Evolutionary conservation across 371 early-diverging fungal genomes (phyloP).

Genomic region (Catenaria anguillulae): DNA sequence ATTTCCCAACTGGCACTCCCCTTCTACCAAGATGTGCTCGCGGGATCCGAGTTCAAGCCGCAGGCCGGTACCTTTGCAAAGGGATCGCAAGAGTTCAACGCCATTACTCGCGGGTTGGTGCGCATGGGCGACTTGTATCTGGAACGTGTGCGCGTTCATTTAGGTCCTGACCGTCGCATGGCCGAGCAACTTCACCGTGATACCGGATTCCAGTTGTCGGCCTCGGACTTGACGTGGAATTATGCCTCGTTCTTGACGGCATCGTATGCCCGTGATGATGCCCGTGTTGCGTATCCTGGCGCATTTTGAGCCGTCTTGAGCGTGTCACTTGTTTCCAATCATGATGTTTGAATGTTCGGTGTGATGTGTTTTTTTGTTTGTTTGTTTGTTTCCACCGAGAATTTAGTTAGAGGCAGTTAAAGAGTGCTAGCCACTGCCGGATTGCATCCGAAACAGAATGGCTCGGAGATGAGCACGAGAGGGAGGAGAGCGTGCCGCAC

Average conservation of each 20-base stretch:
- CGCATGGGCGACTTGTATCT: constrained; percentile 38
- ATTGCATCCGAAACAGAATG: too few relatives aligned
- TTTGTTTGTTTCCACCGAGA: too few relatives aligned
- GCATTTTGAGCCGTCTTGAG: neutral
- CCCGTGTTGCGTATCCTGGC: neutral
- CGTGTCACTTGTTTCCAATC: too few relatives aligned
- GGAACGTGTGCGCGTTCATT: constrained; percentile 36
- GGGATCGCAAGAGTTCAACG: constrained; percentile 12
- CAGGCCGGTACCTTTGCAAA: neutral
- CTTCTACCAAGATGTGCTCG: constrained; percentile 17
- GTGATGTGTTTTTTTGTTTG: too few relatives aligned
- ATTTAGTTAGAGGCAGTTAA: too few relatives aligned
- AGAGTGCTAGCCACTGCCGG: too few relatives aligned
- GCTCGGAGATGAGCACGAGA: too few relatives aligned
- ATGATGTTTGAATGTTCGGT: too few relatives aligned
- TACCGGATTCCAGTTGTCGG: constrained; percentile 46
- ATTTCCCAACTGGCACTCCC: constrained; percentile 26
- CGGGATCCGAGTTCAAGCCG: neutral
- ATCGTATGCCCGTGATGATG: neutral
- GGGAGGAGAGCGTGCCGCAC: too few relatives aligned
- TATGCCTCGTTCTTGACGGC: constrained; percentile 47
- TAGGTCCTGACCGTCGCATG: constrained; percentile 32
- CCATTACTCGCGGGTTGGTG: constrained; percentile 19
- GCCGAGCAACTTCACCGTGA: constrained; percentile 47
- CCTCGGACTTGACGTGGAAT: constrained; percentile 58